Evolutionary conservation across 1,284 basidiomycete genomes (phyloP), one percentile per base, ranked within the genome.

Genomic region (Malassezia obtusa): DNA sequence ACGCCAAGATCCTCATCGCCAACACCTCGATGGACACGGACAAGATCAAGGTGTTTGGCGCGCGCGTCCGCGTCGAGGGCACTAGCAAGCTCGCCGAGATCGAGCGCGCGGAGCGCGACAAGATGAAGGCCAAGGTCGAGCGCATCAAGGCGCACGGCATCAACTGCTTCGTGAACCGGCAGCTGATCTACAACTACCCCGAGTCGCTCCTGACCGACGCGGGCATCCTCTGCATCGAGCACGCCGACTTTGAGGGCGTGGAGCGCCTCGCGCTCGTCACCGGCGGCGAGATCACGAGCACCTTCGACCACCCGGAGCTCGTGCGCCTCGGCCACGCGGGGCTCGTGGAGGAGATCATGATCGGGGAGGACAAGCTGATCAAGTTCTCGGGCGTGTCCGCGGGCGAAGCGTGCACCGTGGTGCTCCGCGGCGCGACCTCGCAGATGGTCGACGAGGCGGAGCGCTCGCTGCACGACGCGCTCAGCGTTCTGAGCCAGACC

Each of bases 11-110:
- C 62, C 78, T 99, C 59, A 94, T 99, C 63, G 89, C 92, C 54
- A 98, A 98, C 73, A 98, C 94, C 14, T 89, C 91, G 7, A 96
- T 98, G 94, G 92, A 98, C 78, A 98, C 94, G 28, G 94, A 98
- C 78, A 98, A 98, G 78, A 94, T 98, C 79, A 98, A 98, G 78
- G 86, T 98, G 52, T 98, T 98, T 68, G 94, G 92, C 47, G 92
- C 94, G 0, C 83, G 90, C 26, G 84, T 98, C 49, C 89, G 91
- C 75, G 92, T 98, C 12, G 90, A 96, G 67, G 82, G 88, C 30
- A 95, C 94, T 0, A 86, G 89, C 52, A 94, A 98, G 78, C 82
- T 98, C 4, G 94, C 94, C 22, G 94, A 99, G 75, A 83, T 98
- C 7, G 94, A 99, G 77, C 84, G 91, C 14, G 92, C 92, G 6